These are phyloP conservation scores for Sextonia rubra DNA, from an alignment of 164 flowering plant genomes.

Conservation along the genomic window DNA sequence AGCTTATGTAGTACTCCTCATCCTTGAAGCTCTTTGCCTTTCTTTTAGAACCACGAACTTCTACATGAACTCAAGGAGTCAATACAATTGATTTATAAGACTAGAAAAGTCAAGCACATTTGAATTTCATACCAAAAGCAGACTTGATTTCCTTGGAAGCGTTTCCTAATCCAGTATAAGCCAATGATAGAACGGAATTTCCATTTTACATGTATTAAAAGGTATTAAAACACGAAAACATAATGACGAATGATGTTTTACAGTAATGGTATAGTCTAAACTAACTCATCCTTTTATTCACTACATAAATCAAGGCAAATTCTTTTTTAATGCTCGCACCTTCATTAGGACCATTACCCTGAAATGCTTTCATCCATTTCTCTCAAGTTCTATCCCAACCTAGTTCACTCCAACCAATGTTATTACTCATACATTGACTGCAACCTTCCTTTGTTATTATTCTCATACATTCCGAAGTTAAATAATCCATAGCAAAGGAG, in stretches of 20 bases:
- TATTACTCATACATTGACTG: too few species aligned
- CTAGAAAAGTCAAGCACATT: not conserved
- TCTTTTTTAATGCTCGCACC: too few species aligned
- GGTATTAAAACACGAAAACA: not conserved
- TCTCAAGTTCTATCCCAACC: too few species aligned
- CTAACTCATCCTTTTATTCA: not conserved
- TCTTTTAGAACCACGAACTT: slow-evolving; percentile 57
- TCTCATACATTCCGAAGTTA: too few species aligned
- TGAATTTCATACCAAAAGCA: not conserved
- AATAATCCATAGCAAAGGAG: too few species aligned
- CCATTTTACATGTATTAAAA: not conserved
- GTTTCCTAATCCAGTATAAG: not conserved
- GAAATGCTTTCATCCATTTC: too few species aligned
- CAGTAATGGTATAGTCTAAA: too few species aligned
- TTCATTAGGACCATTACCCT: too few species aligned
- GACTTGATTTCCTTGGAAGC: not conserved
- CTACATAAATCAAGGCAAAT: not conserved
- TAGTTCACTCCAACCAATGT: too few species aligned
- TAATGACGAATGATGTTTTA: not conserved
- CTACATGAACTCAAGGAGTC: slow-evolving; percentile 4
- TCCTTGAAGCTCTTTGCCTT: slow-evolving; percentile 78
- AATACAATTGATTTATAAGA: not conserved
- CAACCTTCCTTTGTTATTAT: too few species aligned
- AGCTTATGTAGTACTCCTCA: slow-evolving; percentile 82
- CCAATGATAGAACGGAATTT: not conserved